Evolutionary conservation across 768 basidiomycete species (phyloP).

Genomic region (Agrocybe pediades): DNA sequence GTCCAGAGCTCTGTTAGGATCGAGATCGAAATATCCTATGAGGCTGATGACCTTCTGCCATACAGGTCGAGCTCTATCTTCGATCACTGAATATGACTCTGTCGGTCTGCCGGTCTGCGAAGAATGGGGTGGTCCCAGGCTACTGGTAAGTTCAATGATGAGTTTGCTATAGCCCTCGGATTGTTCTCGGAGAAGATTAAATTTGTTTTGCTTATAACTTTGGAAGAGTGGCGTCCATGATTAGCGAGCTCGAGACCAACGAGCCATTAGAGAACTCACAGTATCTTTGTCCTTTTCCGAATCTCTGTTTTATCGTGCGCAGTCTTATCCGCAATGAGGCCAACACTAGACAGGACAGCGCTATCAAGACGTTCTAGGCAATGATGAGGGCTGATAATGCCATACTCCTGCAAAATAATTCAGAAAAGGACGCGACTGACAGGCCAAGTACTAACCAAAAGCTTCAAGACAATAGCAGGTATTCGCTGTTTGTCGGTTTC

Average conservation of each 20-base stretch:
- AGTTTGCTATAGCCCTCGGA: slow-evolving; percentile 98
- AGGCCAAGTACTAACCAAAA: slow-evolving; percentile 50
- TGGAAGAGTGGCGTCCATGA: neutral
- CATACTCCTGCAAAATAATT: slow-evolving; percentile 44
- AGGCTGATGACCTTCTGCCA: slow-evolving; percentile 88
- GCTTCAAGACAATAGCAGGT: slow-evolving; percentile 55
- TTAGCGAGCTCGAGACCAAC: slow-evolving; percentile 1
- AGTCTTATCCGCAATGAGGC: slow-evolving; percentile 68
- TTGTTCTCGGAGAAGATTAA: slow-evolving; percentile 95
- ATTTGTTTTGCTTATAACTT: slow-evolving; percentile 98
- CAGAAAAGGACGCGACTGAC: slow-evolving; percentile 3
- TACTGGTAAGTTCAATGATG: slow-evolving; percentile 77
- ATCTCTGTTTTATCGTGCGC: slow-evolving; percentile 80
- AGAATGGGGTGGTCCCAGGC: slow-evolving; percentile 75
- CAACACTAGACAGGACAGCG: slow-evolving; percentile 58
- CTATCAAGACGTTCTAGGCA: slow-evolving; percentile 80
- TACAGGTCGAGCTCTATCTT: slow-evolving; percentile 64
- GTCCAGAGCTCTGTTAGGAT: slow-evolving; percentile 93
- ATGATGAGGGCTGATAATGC: slow-evolving; percentile 57
- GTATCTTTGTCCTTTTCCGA: slow-evolving; percentile 75
- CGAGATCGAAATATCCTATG: slow-evolving; percentile 95
- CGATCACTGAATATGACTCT: slow-evolving; percentile 58
- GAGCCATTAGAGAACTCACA: slow-evolving; percentile 51
- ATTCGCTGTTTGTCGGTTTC: slow-evolving; percentile 69
- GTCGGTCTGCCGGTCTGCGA: slow-evolving; percentile 63